phyloP scores from a whole-genome alignment of 2,329 filamentous ascomycete species.

The Orbilia quercus region DNA sequence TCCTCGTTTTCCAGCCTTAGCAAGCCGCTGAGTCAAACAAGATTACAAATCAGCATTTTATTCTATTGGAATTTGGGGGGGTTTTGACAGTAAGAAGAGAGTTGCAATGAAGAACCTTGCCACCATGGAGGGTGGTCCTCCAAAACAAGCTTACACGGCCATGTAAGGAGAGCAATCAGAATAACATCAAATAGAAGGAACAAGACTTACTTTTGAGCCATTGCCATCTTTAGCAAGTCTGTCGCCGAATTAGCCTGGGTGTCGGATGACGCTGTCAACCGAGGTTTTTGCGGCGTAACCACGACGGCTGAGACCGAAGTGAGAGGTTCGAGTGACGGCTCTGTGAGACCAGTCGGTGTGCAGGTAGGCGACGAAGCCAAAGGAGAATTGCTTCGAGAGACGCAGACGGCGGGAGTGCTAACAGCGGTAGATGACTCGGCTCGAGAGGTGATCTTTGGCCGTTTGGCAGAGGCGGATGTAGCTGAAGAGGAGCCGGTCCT shows the following conservation, averaged over 20 bases:
- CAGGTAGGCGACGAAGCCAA: conserved; percentile 47
- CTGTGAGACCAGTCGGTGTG: conserved; percentile 41
- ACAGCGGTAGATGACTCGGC: conserved; percentile 38
- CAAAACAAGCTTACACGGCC: too few relatives aligned
- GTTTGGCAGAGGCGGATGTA: conserved; percentile 37
- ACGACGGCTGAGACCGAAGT: conserved; percentile 58
- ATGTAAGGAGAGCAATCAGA: neutral
- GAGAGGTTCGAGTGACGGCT: conserved; percentile 55
- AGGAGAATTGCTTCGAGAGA: conserved; percentile 42
- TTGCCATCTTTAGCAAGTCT: conserved; percentile 59
- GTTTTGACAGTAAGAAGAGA: too few relatives aligned
- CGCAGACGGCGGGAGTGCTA: conserved; percentile 21
- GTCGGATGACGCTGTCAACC: conserved; percentile 58
- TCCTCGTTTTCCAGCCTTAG: conserved; percentile 69
- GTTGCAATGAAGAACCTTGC: neutral
- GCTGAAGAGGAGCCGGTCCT: conserved; percentile 22
- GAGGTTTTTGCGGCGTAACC: conserved; percentile 59
- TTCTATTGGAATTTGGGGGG: neutral
- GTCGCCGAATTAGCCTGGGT: conserved; percentile 58
- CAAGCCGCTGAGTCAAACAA: conserved; percentile 38
- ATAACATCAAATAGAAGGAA: neutral
- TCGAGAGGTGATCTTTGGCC: conserved; percentile 42
- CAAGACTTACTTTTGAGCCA: conserved; percentile 59
- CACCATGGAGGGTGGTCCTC: neutral
- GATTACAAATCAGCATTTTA: conserved; percentile 19